Base-by-base conservation (phyloP, 768 basidiomycete species). In the Rhizopogon vulgaris region DNA sequence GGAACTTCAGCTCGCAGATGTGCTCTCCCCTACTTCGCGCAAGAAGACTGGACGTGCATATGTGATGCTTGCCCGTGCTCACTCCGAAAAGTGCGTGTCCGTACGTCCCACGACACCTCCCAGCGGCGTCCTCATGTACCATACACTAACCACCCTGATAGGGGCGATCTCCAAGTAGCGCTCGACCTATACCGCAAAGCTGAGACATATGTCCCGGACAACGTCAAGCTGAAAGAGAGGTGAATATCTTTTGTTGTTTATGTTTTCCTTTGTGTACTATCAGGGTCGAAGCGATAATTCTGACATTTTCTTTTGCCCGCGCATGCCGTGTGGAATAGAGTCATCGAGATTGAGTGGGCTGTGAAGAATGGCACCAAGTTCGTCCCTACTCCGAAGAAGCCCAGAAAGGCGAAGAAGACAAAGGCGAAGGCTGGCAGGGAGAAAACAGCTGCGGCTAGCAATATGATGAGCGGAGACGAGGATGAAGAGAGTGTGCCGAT, bases 41-140 rank as follows among this genome's bases (percentile, higher is more conserved):
- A 90, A 90, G 77, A 87, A 87, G 70, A 85, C 85, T 0, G 90
- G 89, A 2, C 75, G 86, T 15, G 88, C 89, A 1, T 90, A 90
- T 60, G 86, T 91, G n/a, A 81, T 86, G 22, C 79, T 90, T 24
- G 90, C 90, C 12, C 78, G 90, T 17, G 78, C 85, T 17, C 82
- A 87, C 67, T 88, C 87, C 2, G 85, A 90, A 66, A 87, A 87
- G 90, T 90, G 59, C 18, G 81, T 69, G 6, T 42, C 18, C 6
- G 25, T 6, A n/a, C 14, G 48, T 34, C 41, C 51, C 56, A 9
- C 48, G 41, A 18, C 50, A 18, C 43, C 10, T 48, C 45, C 51
- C 12, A 27, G 10, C 34, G 36, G n/a, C 17, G 24, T 6, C 11
- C 32, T 37, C 28, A 25, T 38, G 5, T 7, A 11, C 24, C 45